Percentiles rank a stretch among this genome's conserved stretches.
Conservation (phyloP, 164 flowering plant genomes). For the Litsea cubeba region DNA sequence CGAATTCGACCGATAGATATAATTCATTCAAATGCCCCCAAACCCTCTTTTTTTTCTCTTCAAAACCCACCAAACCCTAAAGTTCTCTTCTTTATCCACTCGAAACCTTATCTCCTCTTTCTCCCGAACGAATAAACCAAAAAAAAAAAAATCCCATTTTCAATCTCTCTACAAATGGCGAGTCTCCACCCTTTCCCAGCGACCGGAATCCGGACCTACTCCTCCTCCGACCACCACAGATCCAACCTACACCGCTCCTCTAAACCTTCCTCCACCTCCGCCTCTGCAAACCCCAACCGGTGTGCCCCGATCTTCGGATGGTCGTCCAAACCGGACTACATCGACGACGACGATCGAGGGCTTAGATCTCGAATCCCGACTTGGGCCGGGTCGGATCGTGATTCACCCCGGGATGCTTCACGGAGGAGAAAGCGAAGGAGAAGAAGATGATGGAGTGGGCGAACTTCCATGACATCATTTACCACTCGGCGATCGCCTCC, state of each 20-base stretch:
- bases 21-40: no score
- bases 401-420: conserved; percentile 55
- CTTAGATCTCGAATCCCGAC: conserved; percentile 13
- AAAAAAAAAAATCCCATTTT: neutral
- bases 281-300: conserved; percentile 33
- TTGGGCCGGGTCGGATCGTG: conserved; percentile 2
- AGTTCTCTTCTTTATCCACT: no score
- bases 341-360: conserved; percentile 19
- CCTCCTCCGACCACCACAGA: conserved; percentile 16
- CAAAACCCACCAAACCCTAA: no score
- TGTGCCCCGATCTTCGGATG: conserved; percentile 70
- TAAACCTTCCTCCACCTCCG: conserved; percentile 22
- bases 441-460: conserved; percentile 44
- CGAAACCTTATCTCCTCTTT: neutral
- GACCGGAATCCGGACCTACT: conserved; percentile 26
- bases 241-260: conserved; percentile 20
- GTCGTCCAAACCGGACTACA: conserved; percentile 70
- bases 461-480: conserved; percentile 74
- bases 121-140: neutral
- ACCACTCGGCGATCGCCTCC: conserved; percentile 87
- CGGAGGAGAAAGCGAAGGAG: conserved; percentile 74
- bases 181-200: conserved; percentile 24
- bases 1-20: no score
- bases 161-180: conserved; percentile 27
- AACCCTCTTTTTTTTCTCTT: no score